A percentile compares a stretch with the other conserved stretches of the same genome.
Conservation (phyloP, 2,329 filamentous ascomycete species). For the Plenodomus lindquistii region DNA sequence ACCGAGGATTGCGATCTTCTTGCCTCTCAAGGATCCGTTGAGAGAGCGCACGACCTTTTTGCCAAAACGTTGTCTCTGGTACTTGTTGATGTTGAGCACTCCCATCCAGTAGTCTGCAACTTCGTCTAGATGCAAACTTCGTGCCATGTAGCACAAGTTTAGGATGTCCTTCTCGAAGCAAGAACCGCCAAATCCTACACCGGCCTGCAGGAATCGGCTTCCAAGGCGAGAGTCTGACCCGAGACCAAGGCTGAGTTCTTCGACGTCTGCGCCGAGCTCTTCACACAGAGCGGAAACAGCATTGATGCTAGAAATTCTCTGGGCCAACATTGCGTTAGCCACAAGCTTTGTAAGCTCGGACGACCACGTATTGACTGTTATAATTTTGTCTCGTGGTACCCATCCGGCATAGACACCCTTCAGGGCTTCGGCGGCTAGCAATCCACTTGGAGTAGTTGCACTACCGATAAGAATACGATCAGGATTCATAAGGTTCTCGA, state of each 20-base stretch:
- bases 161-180: conserved; percentile 84
- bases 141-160: conserved; percentile 73
- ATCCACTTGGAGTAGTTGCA: conserved; percentile 63
- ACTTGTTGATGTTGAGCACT: conserved; percentile 77
- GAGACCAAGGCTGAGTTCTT: conserved; percentile 69
- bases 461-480: conserved; percentile 78
- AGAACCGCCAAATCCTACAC: conserved; percentile 76
- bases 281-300: conserved; percentile 81
- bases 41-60: conserved; percentile 62
- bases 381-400: conserved; percentile 68
- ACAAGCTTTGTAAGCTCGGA: conserved; percentile 79
- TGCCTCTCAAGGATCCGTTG: conserved; percentile 69
- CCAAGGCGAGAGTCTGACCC: conserved; percentile 75
- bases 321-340: conserved; percentile 78
- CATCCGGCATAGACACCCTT: conserved; percentile 70
- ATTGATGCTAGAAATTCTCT: conserved; percentile 81
- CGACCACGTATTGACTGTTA: conserved; percentile 75
- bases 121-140: conserved; percentile 69
- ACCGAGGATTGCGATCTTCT: conserved; percentile 73
- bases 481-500: conserved; percentile 70
- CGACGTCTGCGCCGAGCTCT: conserved; percentile 73
- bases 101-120: conserved; percentile 76
- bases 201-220: conserved; percentile 71
- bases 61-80: conserved; percentile 70
- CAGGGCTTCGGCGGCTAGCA: conserved; percentile 65